Evolutionary conservation across 176 grass and related monocot species (phyloP).

Genomic region (Elaeis guineensis): DNA sequence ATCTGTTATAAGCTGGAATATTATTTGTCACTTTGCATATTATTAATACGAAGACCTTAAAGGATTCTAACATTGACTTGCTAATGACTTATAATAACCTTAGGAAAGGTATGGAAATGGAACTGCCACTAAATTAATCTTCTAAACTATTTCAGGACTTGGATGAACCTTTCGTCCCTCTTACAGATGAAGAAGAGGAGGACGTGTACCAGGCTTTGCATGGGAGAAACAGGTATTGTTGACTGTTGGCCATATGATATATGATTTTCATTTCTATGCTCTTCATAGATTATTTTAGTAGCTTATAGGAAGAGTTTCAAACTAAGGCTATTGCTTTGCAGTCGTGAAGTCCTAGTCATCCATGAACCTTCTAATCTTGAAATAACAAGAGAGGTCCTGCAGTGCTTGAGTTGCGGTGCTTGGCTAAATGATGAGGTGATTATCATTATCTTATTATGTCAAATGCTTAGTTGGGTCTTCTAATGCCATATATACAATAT

Average conservation of each 20-base stretch:
- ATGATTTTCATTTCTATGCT: too few relatives aligned
- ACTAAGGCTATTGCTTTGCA: slow-evolving; percentile 21
- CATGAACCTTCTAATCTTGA: slow-evolving; percentile 66
- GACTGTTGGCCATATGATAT: too few relatives aligned
- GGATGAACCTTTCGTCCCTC: slow-evolving; percentile 40
- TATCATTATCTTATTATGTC: slow-evolving; percentile 1
- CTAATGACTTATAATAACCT: too few relatives aligned
- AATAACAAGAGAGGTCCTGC: slow-evolving; percentile 69
- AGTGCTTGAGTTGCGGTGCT: slow-evolving; percentile 40
- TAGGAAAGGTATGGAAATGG: too few relatives aligned
- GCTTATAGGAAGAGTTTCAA: neutral
- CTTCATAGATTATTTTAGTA: too few relatives aligned
- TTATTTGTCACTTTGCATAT: too few relatives aligned
- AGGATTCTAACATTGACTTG: too few relatives aligned
- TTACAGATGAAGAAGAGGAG: slow-evolving; percentile 55
- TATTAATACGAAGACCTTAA: too few relatives aligned
- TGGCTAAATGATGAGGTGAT: slow-evolving; percentile 84
- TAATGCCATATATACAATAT: neutral
- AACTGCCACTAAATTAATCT: too few relatives aligned
- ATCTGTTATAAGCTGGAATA: too few relatives aligned
- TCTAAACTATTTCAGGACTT: slow-evolving; percentile 23
- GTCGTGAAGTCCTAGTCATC: slow-evolving; percentile 32
- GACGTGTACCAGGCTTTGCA: slow-evolving; percentile 36
- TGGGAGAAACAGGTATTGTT: slow-evolving; percentile 39
- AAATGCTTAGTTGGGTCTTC: too few relatives aligned